Percentiles rank a stretch among this genome's conserved stretches.
phyloP scores from a whole-genome alignment of 129 eudicot species.

The Helichrysum umbraculigerum region DNA sequence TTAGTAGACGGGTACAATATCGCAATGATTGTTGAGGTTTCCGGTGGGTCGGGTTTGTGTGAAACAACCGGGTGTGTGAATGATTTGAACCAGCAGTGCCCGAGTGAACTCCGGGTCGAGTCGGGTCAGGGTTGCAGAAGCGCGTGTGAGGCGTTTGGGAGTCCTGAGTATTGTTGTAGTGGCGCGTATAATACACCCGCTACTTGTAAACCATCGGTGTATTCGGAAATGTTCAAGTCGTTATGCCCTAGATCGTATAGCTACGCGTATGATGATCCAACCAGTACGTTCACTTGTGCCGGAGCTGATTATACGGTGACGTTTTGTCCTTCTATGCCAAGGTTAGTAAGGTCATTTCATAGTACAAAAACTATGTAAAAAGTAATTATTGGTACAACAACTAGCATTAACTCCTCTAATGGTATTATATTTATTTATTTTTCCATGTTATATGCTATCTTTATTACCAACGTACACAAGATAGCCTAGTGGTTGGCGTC shows the following conservation, averaged over 20 bases:
- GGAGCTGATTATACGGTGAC: constrained; percentile 92
- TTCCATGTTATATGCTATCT: background rate
- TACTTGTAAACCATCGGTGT: constrained; percentile 78
- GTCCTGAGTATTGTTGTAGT: constrained; percentile 85
- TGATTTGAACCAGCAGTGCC: constrained; percentile 85
- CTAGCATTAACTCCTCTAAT: constrained; percentile 4
- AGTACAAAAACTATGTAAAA: no score
- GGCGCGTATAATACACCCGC: constrained; percentile 90
- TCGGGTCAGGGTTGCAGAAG: constrained; percentile 85
- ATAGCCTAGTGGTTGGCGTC: no score
- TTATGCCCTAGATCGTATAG: constrained; percentile 91
- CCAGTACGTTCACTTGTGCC: constrained; percentile 88
- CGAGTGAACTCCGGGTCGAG: constrained; percentile 65
- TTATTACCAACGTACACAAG: background rate
- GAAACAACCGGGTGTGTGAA: constrained; percentile 86
- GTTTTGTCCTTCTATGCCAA: constrained; percentile 84
- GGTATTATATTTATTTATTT: background rate
- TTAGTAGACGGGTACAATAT: constrained; percentile 84
- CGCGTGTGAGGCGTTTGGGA: constrained; percentile 94
- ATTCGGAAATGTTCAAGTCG: constrained; percentile 82
- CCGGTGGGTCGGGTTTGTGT: constrained; percentile 83
- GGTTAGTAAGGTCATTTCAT: constrained; percentile 35
- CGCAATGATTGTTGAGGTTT: constrained; percentile 77
- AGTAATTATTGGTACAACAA: background rate
- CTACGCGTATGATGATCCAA: constrained; percentile 92